Conservation (phyloP, 805 yeast species). For the Wickerhamiella azyma region DNA sequence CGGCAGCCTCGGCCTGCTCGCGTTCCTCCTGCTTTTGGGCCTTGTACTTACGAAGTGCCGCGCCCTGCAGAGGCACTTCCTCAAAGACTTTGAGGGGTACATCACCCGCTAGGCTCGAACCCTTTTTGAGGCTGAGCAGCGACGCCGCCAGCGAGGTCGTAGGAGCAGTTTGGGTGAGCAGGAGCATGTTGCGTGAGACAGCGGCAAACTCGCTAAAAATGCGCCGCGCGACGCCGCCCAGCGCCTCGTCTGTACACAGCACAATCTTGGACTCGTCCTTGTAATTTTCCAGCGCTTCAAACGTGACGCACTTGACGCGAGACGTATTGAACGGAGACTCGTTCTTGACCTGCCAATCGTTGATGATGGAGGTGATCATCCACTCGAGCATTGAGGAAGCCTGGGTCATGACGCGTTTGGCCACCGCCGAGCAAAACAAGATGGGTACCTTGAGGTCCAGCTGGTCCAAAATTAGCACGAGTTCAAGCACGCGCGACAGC, state of each 20-base stretch:
- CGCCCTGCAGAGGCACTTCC: conserved; percentile 26
- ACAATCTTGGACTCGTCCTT: conserved; percentile 51
- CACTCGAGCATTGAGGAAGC: conserved; percentile 89
- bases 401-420: conserved; percentile 61
- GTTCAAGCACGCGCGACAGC: conserved; percentile 69
- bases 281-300: conserved; percentile 30
- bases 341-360: conserved; percentile 66
- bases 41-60: conserved; percentile 23
- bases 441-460: conserved; percentile 57
- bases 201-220: conserved; percentile 37
- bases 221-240: conserved; percentile 45
- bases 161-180: conserved; percentile 31
- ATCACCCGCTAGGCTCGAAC: conserved; percentile 18
- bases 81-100: conserved; percentile 10
- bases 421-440: conserved; percentile 61
- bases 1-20: conserved; percentile 19
- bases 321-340: conserved; percentile 68
- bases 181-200: conserved; percentile 15
- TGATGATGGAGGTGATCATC: conserved; percentile 81
- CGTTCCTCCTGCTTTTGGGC: conserved; percentile 16
- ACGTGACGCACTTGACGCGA: conserved; percentile 45
- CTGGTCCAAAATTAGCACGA: conserved; percentile 55
- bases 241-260: conserved; percentile 56
- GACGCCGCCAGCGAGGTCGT: conserved; percentile 35
- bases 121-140: conserved; percentile 29